Conservation (phyloP, 345 rosid genomes). For the Populus pruinosa region DNA sequence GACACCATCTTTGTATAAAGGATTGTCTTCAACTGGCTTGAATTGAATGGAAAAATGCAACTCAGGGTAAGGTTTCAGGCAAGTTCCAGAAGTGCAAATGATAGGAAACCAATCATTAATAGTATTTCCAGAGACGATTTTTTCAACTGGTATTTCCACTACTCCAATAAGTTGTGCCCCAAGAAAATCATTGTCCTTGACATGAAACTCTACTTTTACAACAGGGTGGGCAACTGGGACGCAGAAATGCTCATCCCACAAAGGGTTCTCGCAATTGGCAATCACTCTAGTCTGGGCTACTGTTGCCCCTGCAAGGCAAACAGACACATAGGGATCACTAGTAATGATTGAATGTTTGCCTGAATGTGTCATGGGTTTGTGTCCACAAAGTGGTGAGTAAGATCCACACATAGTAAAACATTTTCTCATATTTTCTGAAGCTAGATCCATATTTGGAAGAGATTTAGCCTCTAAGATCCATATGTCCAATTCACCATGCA, state of each 20-base stretch:
- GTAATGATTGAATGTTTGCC: slow-evolving; percentile 44
- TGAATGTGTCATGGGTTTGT: slow-evolving; percentile 6
- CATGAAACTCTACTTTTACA: slow-evolving; percentile 51
- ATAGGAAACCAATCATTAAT: slow-evolving; percentile 57
- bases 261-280: slow-evolving; percentile 54
- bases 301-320: slow-evolving; percentile 63
- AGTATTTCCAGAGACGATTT: slow-evolving; percentile 34
- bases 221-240: slow-evolving; percentile 60
- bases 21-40: slow-evolving; percentile 34
- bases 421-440: slow-evolving; percentile 49
- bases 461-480: slow-evolving; percentile 59
- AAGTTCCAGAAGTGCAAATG: slow-evolving; percentile 21
- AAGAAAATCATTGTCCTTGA: slow-evolving; percentile 66
- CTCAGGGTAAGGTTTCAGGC: slow-evolving; percentile 43
- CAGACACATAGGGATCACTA: slow-evolving; percentile 65
- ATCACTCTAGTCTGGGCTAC: slow-evolving; percentile 63
- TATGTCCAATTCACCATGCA: slow-evolving; percentile 60
- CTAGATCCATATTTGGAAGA: slow-evolving; percentile 71
- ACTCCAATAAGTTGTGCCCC: slow-evolving; percentile 65
- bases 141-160: slow-evolving; percentile 46
- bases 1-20: slow-evolving; percentile 42
- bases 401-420: slow-evolving; percentile 39
- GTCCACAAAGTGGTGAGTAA: slow-evolving; percentile 28
- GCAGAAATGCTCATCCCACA: slow-evolving; percentile 62
- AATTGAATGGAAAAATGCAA: slow-evolving; percentile 47